Evolutionary conservation across 2,329 filamentous ascomycete species (phyloP).

Genomic region (Fusarium agapanthi): DNA sequence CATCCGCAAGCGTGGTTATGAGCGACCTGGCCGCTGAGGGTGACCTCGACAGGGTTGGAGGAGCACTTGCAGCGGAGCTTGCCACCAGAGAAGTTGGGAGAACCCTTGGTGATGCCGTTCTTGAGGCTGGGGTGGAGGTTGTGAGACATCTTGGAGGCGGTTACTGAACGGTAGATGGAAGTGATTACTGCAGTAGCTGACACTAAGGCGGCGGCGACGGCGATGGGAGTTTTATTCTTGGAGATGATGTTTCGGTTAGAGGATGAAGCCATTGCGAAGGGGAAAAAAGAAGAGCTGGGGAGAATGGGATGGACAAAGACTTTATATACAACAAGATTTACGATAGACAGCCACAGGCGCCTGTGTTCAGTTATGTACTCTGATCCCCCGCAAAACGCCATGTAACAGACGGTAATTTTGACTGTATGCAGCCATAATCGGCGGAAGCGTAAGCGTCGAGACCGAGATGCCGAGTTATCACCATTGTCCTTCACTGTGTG

Average conservation of each 20-base stretch:
- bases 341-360: background rate
- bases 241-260: constrained; percentile 25
- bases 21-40: constrained; percentile 64
- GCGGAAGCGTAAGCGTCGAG: constrained; percentile 9
- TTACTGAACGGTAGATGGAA: constrained; percentile 28
- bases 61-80: constrained; percentile 69
- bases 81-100: constrained; percentile 64
- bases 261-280: constrained; percentile 22
- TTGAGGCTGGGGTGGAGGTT: constrained; percentile 69
- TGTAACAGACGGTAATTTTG: constrained; percentile 18
- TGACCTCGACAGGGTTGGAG: constrained; percentile 64
- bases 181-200: constrained; percentile 35
- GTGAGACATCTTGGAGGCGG: constrained; percentile 31
- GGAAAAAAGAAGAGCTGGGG: background rate
- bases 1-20: constrained; percentile 79
- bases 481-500: constrained; percentile 12
- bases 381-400: constrained; percentile 10
- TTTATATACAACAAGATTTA: constrained; percentile 11
- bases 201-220: constrained; percentile 33
- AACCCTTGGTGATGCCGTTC: constrained; percentile 67
- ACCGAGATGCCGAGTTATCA: constrained; percentile 43
- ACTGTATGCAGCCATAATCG: constrained; percentile 16
- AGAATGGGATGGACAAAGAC: background rate
- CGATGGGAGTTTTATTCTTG: constrained; percentile 30
- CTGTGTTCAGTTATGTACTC: constrained; percentile 16